Percentiles rank a stretch among this genome's conserved stretches.
Evolutionary conservation across 208 protist species (phyloP).

Genomic region (Porcisia hertigi): DNA sequence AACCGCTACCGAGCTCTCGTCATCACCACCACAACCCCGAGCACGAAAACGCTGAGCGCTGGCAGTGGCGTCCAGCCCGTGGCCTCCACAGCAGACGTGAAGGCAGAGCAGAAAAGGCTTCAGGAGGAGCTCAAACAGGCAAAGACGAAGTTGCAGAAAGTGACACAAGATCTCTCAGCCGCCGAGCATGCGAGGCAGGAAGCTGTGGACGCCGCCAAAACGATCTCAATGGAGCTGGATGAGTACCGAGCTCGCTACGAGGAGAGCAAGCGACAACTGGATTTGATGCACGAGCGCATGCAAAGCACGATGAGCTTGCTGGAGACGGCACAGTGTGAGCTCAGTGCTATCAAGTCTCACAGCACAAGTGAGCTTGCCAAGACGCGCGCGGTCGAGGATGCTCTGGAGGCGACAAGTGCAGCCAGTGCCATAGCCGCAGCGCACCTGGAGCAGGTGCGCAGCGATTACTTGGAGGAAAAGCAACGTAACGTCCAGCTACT

Average conservation of each 20-base stretch:
- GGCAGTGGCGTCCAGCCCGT: not conserved
- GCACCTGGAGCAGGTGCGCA: slow-evolving; percentile 51
- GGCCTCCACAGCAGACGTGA: not conserved
- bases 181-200: slow-evolving; percentile 34
- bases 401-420: slow-evolving; percentile 23
- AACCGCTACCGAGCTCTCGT: slow-evolving; percentile 37
- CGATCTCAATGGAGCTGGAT: slow-evolving; percentile 20
- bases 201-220: slow-evolving; percentile 19
- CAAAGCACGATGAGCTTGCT: slow-evolving; percentile 45
- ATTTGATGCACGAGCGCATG: slow-evolving; percentile 42
- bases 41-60: not conserved
- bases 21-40: slow-evolving; percentile 17
- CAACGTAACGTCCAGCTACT: slow-evolving; percentile 76
- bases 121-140: slow-evolving; percentile 33
- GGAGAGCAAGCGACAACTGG: slow-evolving; percentile 33
- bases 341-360: slow-evolving; percentile 35
- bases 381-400: slow-evolving; percentile 29
- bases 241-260: slow-evolving; percentile 47
- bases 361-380: slow-evolving; percentile 30
- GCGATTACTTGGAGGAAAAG: slow-evolving; percentile 74
- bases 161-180: slow-evolving; percentile 12
- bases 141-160: slow-evolving; percentile 24
- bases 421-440: slow-evolving; percentile 14
- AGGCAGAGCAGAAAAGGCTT: slow-evolving; percentile 17
- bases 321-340: slow-evolving; percentile 53